Evolutionary conservation across 2,329 filamentous ascomycete species (phyloP), one percentile per base, ranked within the genome.

Genomic region (Talaromyces sp.): DNA sequence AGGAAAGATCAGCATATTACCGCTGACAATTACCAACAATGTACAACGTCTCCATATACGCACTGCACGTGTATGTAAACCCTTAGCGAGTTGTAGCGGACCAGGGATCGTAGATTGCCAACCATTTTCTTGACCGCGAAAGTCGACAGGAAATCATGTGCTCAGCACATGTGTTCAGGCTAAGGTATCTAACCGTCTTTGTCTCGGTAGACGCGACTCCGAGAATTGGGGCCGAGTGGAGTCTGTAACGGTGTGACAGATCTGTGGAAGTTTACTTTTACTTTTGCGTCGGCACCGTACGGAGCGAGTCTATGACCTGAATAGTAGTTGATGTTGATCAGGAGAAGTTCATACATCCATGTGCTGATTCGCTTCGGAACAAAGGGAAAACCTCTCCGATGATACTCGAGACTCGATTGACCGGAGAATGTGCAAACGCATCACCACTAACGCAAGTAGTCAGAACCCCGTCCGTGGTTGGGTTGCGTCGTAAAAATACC

Each of bases 191-290:
- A 19, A 27, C 37, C 37, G 39, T 31, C 39, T 43, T 31, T 11
- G 22, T 56, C 35, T 49, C 61, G 61, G 52, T 49, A 56, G 50
- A 49, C 3, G 27, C 27, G 37, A 56, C 61, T 57, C 61, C 61
- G 61, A 63, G 50, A 63, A 43, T 24, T 57, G 61, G 61, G 37
- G 41, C 61, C 61, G 50, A 19, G 61, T 63, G 61, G 61, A 57
- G 60, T 63, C 52, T 16, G 59, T 56, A 63, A 63, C 61, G 61
- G 61, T 37, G 60, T 56, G 60, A 43, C 49, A 63, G 60, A 47
- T 56, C 49, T 19, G 47, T 35, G 31, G 37, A 62, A 61, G 45
- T 39, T 24, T 41, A 43, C 22, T 62, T 49, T 27, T 39, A 52
- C 33, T 27, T 61, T 6, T 31, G 27, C 14, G 59, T 50, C 24